Evolutionary conservation across 179 eudicot genomes (phyloP).

Genomic region (Corrigiola litoralis): DNA sequence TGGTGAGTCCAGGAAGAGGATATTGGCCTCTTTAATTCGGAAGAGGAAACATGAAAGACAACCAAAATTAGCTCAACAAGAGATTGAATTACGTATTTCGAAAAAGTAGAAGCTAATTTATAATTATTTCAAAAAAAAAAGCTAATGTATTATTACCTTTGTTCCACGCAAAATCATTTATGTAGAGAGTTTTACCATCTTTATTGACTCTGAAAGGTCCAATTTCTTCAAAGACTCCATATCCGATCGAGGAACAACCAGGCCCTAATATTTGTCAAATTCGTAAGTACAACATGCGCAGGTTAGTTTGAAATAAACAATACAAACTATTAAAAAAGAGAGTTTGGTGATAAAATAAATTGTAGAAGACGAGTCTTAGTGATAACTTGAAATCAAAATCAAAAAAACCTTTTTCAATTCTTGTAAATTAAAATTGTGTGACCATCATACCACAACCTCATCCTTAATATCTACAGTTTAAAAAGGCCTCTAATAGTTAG

Average conservation of each 20-base stretch:
- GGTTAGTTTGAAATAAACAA: neutral
- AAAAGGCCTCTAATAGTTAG: no score
- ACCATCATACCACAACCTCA: no score
- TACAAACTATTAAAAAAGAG: no score
- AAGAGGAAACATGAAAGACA: neutral
- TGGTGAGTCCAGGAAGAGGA: slow-evolving; percentile 33
- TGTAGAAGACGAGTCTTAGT: no score
- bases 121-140: neutral
- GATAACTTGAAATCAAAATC: no score
- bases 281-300: neutral
- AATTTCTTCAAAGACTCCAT: slow-evolving; percentile 10
- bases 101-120: neutral
- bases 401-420: no score
- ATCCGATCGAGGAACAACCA: slow-evolving; percentile 8
- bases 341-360: no score
- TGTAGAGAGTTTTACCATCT: slow-evolving; percentile 12
- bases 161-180: slow-evolving; percentile 10
- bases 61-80: neutral
- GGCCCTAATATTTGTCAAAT: no score
- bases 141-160: neutral
- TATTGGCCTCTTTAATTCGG: slow-evolving; percentile 23
- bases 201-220: slow-evolving; percentile 13
- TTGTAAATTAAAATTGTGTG: no score
- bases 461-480: no score
- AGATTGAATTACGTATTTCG: neutral